phyloP scores from a whole-genome alignment of 2,329 filamentous ascomycete genomes.

The Monilinia aucupariae region DNA sequence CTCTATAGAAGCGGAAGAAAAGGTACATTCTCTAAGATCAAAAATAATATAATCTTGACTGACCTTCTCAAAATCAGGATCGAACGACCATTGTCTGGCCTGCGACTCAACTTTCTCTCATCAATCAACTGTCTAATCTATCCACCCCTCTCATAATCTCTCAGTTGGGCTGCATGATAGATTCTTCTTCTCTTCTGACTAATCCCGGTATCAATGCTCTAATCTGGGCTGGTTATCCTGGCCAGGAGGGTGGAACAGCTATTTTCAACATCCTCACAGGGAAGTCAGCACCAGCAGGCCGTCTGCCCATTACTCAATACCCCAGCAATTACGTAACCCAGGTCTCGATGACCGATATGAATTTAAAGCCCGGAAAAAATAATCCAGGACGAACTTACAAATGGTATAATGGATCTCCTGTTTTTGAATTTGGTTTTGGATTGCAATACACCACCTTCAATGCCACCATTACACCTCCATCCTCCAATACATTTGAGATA shows the following conservation, averaged over 20 bases:
- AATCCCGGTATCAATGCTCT: conserved; percentile 47
- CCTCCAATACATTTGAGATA: conserved; percentile 13
- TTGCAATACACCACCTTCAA: conserved; percentile 33
- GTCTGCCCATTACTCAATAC: conserved; percentile 52
- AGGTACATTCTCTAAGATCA: neutral
- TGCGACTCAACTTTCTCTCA: conserved; percentile 45
- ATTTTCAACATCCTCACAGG: conserved; percentile 51
- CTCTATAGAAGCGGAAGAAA: conserved; percentile 45
- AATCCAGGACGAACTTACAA: conserved; percentile 50
- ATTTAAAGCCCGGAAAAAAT: conserved; percentile 42
- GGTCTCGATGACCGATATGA: conserved; percentile 53
- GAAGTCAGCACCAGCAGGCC: conserved; percentile 35
- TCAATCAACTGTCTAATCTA: conserved; percentile 42
- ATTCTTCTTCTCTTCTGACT: conserved; percentile 44
- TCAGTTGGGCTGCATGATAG: conserved; percentile 48
- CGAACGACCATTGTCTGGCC: conserved; percentile 48
- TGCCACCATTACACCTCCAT: neutral
- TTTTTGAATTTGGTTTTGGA: conserved; percentile 51
- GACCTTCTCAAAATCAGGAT: conserved; percentile 35
- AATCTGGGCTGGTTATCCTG: conserved; percentile 55
- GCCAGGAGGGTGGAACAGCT: conserved; percentile 53
- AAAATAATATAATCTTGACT: neutral
- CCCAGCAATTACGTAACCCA: conserved; percentile 47
- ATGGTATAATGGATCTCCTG: conserved; percentile 48
- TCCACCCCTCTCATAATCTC: conserved; percentile 48